Evolutionary conservation across 1,284 basidiomycete genomes (phyloP).

Genomic region (Pyrrhoderma lamaoense): DNA sequence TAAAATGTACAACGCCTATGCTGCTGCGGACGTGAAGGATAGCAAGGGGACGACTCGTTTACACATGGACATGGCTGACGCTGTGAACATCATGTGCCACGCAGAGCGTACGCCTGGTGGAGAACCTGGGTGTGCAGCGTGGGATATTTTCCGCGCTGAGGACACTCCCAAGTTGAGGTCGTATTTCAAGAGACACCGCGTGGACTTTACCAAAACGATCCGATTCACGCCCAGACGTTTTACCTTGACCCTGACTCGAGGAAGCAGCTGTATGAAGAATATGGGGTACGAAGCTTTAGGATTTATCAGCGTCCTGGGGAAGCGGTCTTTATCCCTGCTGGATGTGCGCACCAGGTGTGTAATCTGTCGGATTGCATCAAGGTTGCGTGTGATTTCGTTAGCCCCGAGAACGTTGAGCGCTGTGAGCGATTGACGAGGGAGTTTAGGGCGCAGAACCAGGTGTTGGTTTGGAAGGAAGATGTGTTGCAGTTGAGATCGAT

Average conservation of each 20-base stretch:
- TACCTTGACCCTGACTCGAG: slow-evolving; percentile 74
- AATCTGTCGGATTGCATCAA: slow-evolving; percentile 92
- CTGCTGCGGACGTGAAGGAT: slow-evolving; percentile 51
- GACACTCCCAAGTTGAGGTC: slow-evolving; percentile 74
- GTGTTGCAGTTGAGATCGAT: slow-evolving; percentile 86
- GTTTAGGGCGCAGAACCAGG: slow-evolving; percentile 83
- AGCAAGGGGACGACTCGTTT: slow-evolving; percentile 80
- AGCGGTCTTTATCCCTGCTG: slow-evolving; percentile 92
- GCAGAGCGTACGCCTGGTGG: slow-evolving; percentile 57
- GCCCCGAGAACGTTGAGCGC: slow-evolving; percentile 81
- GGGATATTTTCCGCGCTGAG: slow-evolving; percentile 85
- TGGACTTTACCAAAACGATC: slow-evolving; percentile 56
- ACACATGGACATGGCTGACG: slow-evolving; percentile 97
- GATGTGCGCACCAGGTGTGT: slow-evolving; percentile 85
- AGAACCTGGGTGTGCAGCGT: slow-evolving; percentile 74
- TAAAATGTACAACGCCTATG: slow-evolving; percentile 77
- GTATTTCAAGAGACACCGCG: slow-evolving; percentile 63
- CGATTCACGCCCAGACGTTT: slow-evolving; percentile 86
- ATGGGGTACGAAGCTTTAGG: slow-evolving; percentile 71
- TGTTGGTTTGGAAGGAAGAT: slow-evolving; percentile 89
- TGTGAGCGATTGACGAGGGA: slow-evolving; percentile 83
- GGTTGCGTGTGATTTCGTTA: slow-evolving; percentile 94
- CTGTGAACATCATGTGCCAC: slow-evolving; percentile 87
- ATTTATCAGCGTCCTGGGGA: slow-evolving; percentile 90
- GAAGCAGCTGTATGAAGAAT: slow-evolving; percentile 58